Evolutionary conservation across 148 eudicot species (phyloP), one percentile per base, ranked within the genome.

Genomic region (Rhododendron simsii): DNA sequence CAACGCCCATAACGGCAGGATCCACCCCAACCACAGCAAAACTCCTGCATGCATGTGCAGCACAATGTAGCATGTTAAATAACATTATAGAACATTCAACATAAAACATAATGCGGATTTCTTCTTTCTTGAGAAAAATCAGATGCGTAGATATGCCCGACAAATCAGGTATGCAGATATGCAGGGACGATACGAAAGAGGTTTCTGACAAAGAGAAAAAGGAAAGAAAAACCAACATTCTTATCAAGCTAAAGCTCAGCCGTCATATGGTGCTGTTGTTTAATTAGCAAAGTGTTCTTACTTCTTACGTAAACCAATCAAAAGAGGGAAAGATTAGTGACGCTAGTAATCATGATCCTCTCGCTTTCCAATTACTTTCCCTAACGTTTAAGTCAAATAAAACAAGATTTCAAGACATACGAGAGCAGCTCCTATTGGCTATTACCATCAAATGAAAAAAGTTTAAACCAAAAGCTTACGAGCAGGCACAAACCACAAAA

Each of bases 1-100:
- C 99, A 35, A 96, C 85, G 48, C 99, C 99, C 96, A 93, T 96
- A n/a, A 96, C 91, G 80, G 92, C 94, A 65, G 99, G 99, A 83
- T 93, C 96, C 85, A 96, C 98, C 59, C 98, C 98, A 78, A 92
- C 94, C 21, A 91, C 98, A 78, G 90, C 92, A 89, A 93, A 96
- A 91, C 96, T 95, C 96, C 99, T 96, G 81, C 84, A 30, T 30
- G 30, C 30, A 87, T 61, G 41, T 77, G 77, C 48, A 84, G 69
- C 75, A 61, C 85, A 48, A 41, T 35, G 10, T 78, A 78, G 53
- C 30, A 78, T 44, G 53, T 45, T 78, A 78, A 78, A 21, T 21
- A 78, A 44, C 53, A 10, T 78, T 51, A 45, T 13, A 69, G 71
- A 26, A 9, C 14, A 8, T 39, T 14, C 16, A 2, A 33, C 33